Conservation (phyloP, 2,329 filamentous ascomycete genomes). For the Keithomyces neogunnii region DNA sequence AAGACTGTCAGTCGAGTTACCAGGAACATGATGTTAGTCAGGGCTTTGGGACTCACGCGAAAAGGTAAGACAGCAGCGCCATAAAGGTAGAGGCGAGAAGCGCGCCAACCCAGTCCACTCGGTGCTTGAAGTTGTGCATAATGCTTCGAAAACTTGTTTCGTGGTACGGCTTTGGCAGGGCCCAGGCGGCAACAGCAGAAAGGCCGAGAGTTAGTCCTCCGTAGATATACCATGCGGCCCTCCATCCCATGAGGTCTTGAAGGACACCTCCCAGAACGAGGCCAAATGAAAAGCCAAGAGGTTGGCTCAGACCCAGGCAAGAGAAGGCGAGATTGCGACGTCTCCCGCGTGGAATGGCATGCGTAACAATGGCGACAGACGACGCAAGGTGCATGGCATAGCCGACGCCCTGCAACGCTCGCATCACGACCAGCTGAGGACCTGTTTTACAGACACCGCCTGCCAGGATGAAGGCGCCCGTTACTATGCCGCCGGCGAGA, state of each 20-base stretch:
- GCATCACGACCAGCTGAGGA: slow-evolving; percentile 26
- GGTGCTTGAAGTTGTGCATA: slow-evolving; percentile 17
- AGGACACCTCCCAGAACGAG: slow-evolving; percentile 41
- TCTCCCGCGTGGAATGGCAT: slow-evolving; percentile 20
- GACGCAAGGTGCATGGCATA: slow-evolving; percentile 26
- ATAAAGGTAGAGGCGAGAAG: slow-evolving; percentile 36
- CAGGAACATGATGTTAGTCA: no score
- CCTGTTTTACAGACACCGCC: slow-evolving; percentile 19
- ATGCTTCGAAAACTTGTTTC: slow-evolving; percentile 16
- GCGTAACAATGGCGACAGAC: slow-evolving; percentile 25
- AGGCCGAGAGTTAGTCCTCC: slow-evolving; percentile 26
- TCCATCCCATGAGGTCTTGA: slow-evolving; percentile 38
- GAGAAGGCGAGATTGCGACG: slow-evolving; percentile 32
- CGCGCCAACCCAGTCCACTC: slow-evolving; percentile 48
- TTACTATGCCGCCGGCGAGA: slow-evolving; percentile 23
- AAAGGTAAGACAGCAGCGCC: slow-evolving; percentile 41
- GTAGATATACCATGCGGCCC: slow-evolving; percentile 35
- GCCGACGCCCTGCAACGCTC: slow-evolving; percentile 31
- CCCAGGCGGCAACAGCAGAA: slow-evolving; percentile 26
- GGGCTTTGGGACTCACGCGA: slow-evolving; percentile 32
- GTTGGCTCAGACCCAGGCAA: slow-evolving; percentile 35
- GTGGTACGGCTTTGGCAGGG: slow-evolving; percentile 20
- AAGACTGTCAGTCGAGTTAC: background rate
- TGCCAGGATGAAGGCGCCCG: slow-evolving; percentile 20
- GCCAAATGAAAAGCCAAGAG: slow-evolving; percentile 41